Base-by-base conservation (phyloP, 2,329 filamentous ascomycete species). In the Exophiala calicioides region DNA sequence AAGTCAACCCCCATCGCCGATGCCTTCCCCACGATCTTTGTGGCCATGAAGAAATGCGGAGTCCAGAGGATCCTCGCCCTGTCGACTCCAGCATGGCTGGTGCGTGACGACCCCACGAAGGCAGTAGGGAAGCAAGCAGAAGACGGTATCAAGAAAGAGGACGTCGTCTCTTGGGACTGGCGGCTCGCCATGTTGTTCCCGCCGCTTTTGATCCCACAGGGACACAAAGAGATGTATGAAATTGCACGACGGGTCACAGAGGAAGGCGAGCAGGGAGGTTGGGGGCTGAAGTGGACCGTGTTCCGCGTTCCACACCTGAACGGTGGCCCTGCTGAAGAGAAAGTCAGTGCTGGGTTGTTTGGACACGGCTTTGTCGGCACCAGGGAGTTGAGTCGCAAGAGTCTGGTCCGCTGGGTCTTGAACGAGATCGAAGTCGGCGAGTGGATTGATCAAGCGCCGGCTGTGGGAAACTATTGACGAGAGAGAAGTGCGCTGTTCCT, bases 1-100 rank as follows among this genome's bases (percentile, higher is more conserved):
- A 41, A 35, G 12, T 27, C 47, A 18, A 52, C 37, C 5, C 48
- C 48, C 12, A 47, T 52, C 13, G 44, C 44, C 6, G 44, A 52
- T 33, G 30, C 29, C 4, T 32, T 52, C 20, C 39, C 20, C 2
- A 38, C 27, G n/a, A 29, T 52, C 31, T 18, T 52, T 5, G 29
- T 37, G 3, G 48, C 44, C 4, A 47, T 48, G 48, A 40, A 27
- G 16, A 32, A 52, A 15, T 6, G 21, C 5, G 44, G 36, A 12
- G 36, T 52, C 26, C 32, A 44, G 19, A 23, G 49, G 9, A 44
- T 48, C 33, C 20, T 52, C 4, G 49, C 45, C 20, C 29, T 48
- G 10, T 48, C 32, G n/a, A 49, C 49, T 2, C 27, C 45, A 4
- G 15, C 34, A 7, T 39, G 44, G 27, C 31, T 52, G 20, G 19